Evolutionary conservation across 2,329 filamentous ascomycete species (phyloP), one percentile per base, ranked within the genome.

Genomic region (Sclerotinia borealis): DNA sequence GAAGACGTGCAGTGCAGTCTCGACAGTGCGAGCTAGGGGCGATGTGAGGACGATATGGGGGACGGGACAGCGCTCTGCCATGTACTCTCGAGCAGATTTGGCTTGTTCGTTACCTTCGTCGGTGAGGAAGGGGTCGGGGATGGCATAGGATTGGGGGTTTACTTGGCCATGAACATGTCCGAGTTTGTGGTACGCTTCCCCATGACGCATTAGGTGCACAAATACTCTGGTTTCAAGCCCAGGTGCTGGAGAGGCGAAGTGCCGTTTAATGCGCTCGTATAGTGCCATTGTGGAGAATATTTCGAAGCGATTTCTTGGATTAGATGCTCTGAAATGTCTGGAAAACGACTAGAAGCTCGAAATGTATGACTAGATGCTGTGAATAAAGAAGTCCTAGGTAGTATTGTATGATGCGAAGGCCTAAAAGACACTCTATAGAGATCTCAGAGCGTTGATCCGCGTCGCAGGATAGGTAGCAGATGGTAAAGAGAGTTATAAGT

Each of bases 171-270:
- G 1, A 5, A 6, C 1, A 15, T 61, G 48, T 25, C 48, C 59
- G 1, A 61, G 10, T 15, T 61, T 61, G 15, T 61, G 59, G 27
- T 61, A 54, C 13, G 49, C 59, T 5, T 61, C 48, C 9, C 59
- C 59, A 43, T 61, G 59, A 13, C 59, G 59, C 17, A 61, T 43
- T 7, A 61, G 37, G 7, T 61, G 59, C 2, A 61, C 22, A n/a
- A 55, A 36, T 2, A 36, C 8, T 10, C 19, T 55, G 22, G 49
- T 3, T 45, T 58, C n/a, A 5, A 2, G n/a, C 2, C 11, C 15
- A 8, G n/a, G 11, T 34, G n/a, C 4, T 25, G 8, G 7, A 13
- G n/a, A 29, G 5, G 4, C 8, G 6, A 58, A 19, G 29, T 25
- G 36, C 3, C 25, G 27, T 17, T 34, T 58, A 5, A 58, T 3